Base-by-base conservation (phyloP, 2,329 filamentous ascomycete species). In the Aspergillus calidoustus region DNA sequence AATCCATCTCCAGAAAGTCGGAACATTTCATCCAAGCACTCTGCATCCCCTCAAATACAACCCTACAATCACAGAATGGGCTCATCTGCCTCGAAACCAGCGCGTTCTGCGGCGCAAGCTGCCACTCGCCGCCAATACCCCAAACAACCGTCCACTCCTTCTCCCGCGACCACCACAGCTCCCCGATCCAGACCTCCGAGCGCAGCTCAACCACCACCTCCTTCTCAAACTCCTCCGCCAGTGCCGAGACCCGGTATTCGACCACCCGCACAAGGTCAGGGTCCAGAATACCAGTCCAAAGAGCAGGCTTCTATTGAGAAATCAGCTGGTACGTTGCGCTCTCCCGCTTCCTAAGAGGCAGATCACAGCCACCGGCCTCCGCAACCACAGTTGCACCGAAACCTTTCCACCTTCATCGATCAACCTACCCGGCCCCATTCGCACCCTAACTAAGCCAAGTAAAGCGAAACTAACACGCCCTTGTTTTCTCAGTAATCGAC, bases 81-180 rank as follows among this genome's bases (percentile, higher is more conserved):
- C n/a, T 80, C 83, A 2, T 82, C 83, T n/a, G 77, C 81, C 47
- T 88, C 86, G 7, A 88, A 87, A 76, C 81, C 81, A 43, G 80
- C 79, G 9, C 79, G 79, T 49, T 74, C 76, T 15, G 81, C 83
- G 59, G 83, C 82, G 7, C 79, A 81, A 46, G 77, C 81, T 38
- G 80, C 80, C 59, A 76, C 81, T n/a, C 73, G 75, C 28, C 82
- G 86, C 57, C 83, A 86, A 76, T 87, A 87, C 66, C 86, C 85
- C 3, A 81, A 81, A 59, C 77, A 82, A 48, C 71, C 81, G 56
- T 44, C 57, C 34, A 56, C 69, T 22, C 70, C 75, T 38, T 64
- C 74, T 34, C 66, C 78, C 74, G 64, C 80, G 74, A 48, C 34
- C 34, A 38, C 34, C 4, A 38, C 34, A 38, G 34, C 34, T 41